Base-by-base conservation (phyloP, 1,139 yeast species). In the Candida buenavistaensis region DNA sequence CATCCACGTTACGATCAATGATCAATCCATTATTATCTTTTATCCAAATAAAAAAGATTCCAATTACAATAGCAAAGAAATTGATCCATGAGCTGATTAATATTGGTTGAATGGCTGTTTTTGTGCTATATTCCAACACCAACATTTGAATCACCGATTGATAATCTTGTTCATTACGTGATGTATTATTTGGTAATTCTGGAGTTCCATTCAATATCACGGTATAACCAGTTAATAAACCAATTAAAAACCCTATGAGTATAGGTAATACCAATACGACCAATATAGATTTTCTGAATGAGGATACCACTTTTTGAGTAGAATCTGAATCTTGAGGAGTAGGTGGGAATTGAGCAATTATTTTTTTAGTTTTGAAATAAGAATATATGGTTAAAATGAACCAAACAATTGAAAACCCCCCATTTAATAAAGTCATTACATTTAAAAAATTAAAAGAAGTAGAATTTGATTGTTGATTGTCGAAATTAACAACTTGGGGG, bases 1-100 rank as follows among this genome's bases (percentile, higher is more conserved):
- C 50, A 32, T 43, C 38, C 9, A 38, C 36, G 28, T 46, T 44
- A 7, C 48, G 50, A 31, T 59, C 61, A 28, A 59, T 44, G 14
- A 62, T 45, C 35, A 64, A 44, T 4, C 68, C 71, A 39, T 57
- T 53, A 41, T 64, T 63, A 31, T 56, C 59, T 38, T 52, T 59
- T 21, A 63, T 55, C 72, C 72, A 65, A 33, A 64, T 52, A 32
- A 48, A 53, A 39, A 57, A 65, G n/a, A 65, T 36, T 5, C 48
- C 44, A 3, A 47, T 37, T 16, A 64, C 44, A 17, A 49, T 40
- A 5, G 48, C 21, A 35, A 54, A 51, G 28, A 48, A 42, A 23
- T 43, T 40, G n/a, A 49, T n/a, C 36, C 41, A 44, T 3, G 32
- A 22, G 12, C 46, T 34, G 54, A 59, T 48, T n/a, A 33, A 26